Evolutionary conservation across 2,329 filamentous ascomycete genomes (phyloP), one percentile per base, ranked within the genome.

Genomic region (Tolypocladium guangdongense): DNA sequence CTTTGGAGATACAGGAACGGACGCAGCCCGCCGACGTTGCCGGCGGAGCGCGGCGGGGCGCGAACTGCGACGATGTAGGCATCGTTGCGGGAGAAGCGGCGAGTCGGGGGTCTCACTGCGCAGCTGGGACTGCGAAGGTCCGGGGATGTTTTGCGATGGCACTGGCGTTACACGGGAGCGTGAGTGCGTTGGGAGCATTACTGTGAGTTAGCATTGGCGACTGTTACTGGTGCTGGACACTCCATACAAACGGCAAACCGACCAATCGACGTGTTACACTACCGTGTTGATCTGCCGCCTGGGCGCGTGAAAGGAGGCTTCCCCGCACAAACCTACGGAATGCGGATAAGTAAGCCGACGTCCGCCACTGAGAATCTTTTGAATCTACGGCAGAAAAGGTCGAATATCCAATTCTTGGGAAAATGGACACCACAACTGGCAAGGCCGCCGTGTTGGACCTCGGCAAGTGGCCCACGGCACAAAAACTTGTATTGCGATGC

Each of bases 1-100:
- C 64, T 86, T 32, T 84, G 82, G 82, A 70, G 75, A 57, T 85
- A 85, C 61, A 71, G 81, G 50, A 84, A 85, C 60, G 82, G 82
- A 2, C 69, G 64, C 54, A 78, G 73, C 41, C 81, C 82, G 16
- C 67, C 68, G 0, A 56, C 69, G 55, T 51, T 76, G 41, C 52
- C 59, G 3, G 61, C 56, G 32, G 69, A 73, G 57, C 64, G 65
- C 43, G 68, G 72, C 2, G 58, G 73, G 38, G 60, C 69, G 7
- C 67, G 72, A 52, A 71, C 65, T 49, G 69, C 69, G 32, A 74
- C 71, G 3, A 59, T 72, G 55, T 73, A 68, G 59, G 57, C n/a
- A 8, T 43, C 36, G 12, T 32, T 41, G n/a, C 24, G 14, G 30
- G 27, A 7, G 2, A 11, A 14, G 10, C 27, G 11, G 16, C 24